A percentile compares a stretch with the other conserved stretches of the same genome.
These are phyloP conservation scores for Syzygium jambos DNA, from an alignment of 345 rosid species.

Conservation along the genomic window DNA sequence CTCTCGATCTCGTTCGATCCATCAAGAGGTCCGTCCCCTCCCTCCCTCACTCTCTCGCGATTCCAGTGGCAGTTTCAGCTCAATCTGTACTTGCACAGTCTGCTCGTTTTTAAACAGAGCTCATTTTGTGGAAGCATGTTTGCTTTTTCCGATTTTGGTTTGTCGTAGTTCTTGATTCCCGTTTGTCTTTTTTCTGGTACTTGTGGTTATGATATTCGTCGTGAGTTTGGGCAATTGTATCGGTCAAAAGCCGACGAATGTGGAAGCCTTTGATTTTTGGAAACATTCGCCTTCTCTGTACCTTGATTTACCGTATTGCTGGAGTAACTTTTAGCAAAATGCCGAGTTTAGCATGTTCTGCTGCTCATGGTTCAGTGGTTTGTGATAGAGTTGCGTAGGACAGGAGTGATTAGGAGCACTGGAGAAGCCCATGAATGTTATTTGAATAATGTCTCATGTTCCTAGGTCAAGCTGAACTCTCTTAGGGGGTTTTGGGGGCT, in stretches of 20 bases:
- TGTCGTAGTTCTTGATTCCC: not conserved
- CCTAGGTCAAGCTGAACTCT: not conserved
- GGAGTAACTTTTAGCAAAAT: not conserved
- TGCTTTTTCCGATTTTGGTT: not conserved
- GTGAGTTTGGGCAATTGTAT: not conserved
- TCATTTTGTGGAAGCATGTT: not conserved
- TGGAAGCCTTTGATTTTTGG: not conserved
- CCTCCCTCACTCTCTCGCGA: not conserved
- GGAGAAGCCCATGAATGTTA: not conserved
- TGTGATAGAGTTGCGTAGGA: not conserved
- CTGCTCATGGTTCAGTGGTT: not conserved
- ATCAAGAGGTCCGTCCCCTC: slow-evolving; percentile 41
- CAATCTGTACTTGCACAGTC: not conserved
- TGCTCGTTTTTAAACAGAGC: not conserved
- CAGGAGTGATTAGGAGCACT: not conserved
- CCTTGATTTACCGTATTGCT: not conserved
- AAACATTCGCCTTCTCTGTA: not conserved
- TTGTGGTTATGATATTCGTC: not conserved
- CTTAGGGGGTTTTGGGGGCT: not conserved
- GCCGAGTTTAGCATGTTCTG: not conserved
- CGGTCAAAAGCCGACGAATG: not conserved
- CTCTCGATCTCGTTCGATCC: slow-evolving; percentile 56
- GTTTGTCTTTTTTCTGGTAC: not conserved
- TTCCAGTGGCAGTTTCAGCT: not conserved
- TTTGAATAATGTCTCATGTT: not conserved